These are phyloP conservation scores for Hysterangium stoloniferum DNA, from an alignment of 768 basidiomycete species.

Conservation along the genomic window DNA sequence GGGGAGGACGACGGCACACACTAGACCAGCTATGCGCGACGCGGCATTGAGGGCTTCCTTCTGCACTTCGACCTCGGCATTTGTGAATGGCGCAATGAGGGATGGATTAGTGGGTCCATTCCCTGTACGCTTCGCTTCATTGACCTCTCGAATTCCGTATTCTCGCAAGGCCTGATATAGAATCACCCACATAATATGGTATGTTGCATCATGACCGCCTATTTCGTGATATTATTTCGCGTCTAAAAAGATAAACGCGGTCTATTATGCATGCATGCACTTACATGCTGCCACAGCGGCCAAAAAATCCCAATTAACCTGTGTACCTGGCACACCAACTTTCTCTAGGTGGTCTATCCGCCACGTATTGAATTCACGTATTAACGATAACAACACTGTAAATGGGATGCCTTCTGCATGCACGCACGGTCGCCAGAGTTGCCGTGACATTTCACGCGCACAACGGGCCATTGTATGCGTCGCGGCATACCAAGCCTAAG, in stretches of 20 bases:
- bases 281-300: slow-evolving; percentile 58
- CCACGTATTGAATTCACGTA: slow-evolving; percentile 59
- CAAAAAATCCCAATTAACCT: slow-evolving; percentile 86
- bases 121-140: slow-evolving; percentile 35
- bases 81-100: slow-evolving; percentile 46
- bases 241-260: background rate
- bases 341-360: slow-evolving; percentile 62
- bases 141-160: slow-evolving; percentile 72
- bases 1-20: slow-evolving; percentile 28
- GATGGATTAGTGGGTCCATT: slow-evolving; percentile 24
- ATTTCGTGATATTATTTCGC: too few species aligned
- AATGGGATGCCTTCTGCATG: slow-evolving; percentile 73
- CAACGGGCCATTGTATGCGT: slow-evolving; percentile 79
- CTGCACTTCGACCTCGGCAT: slow-evolving; percentile 57
- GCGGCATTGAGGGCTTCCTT: slow-evolving; percentile 84
- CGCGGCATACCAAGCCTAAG: slow-evolving; percentile 75
- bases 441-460: slow-evolving; percentile 72
- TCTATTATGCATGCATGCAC: slow-evolving; percentile 16
- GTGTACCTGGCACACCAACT: slow-evolving; percentile 83
- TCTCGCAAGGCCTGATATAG: slow-evolving; percentile 79
- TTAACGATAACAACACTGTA: slow-evolving; percentile 50
- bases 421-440: slow-evolving; percentile 72
- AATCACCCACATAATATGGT: slow-evolving; percentile 88
- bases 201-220: slow-evolving; percentile 82
- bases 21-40: slow-evolving; percentile 81